Percentiles rank a stretch among this genome's conserved stretches.
phyloP scores from a whole-genome alignment of 2,329 filamentous ascomycete genomes.

The Apiospora marii region DNA sequence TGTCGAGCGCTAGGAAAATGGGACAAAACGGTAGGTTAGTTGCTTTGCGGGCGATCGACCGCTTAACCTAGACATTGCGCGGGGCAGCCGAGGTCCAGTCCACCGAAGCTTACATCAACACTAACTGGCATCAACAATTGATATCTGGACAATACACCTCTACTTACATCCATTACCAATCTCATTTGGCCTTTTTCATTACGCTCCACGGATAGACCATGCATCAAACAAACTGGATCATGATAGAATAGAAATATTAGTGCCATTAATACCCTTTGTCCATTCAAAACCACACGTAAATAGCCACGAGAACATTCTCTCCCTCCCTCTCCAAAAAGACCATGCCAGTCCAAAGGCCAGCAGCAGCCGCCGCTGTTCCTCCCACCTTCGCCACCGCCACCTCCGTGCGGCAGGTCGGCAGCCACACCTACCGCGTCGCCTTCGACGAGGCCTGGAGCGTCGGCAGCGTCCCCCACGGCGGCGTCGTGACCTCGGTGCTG shows the following conservation, averaged over 20 bases:
- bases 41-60: background rate
- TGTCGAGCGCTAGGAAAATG: background rate
- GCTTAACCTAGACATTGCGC: background rate
- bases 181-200: background rate
- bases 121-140: background rate
- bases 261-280: background rate
- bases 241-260: background rate
- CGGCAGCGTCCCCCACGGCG: slow-evolving; percentile 71
- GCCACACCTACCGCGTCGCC: slow-evolving; percentile 27
- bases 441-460: slow-evolving; percentile 25
- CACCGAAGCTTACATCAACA: background rate
- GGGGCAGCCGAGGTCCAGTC: slow-evolving; percentile 16
- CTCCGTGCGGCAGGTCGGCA: slow-evolving; percentile 22
- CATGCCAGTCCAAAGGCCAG: slow-evolving; percentile 2
- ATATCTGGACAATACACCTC: too few relatives aligned
- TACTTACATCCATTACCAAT: background rate
- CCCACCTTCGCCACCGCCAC: slow-evolving; percentile 23
- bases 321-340: background rate
- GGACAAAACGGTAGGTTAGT: background rate
- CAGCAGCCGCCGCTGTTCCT: background rate
- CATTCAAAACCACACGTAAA: background rate
- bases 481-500: slow-evolving; percentile 71
- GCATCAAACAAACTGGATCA: background rate
- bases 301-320: background rate
- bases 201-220: background rate